These are phyloP conservation scores for Acacia crassicarpa DNA, from an alignment of 306 rosid species.

Conservation along the genomic window DNA sequence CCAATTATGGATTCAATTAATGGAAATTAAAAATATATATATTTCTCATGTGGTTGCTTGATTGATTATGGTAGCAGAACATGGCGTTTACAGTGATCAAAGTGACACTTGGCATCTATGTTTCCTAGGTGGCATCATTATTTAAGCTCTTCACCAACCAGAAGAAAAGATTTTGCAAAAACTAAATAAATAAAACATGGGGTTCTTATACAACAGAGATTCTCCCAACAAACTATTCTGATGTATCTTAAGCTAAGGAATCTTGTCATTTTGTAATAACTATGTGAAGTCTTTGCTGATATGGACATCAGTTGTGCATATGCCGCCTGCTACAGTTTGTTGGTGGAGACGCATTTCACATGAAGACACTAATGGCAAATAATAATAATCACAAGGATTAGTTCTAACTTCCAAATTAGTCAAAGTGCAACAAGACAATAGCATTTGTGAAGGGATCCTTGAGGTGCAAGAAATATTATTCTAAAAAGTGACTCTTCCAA, in stretches of 20 bases:
- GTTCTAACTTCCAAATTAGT: not conserved
- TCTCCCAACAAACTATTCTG: constrained; percentile 31
- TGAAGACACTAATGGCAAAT: not conserved
- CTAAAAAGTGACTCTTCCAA: no score
- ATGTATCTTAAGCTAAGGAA: constrained; percentile 27
- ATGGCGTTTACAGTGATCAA: constrained; percentile 6
- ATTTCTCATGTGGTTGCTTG: constrained; percentile 32
- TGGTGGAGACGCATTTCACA: not conserved
- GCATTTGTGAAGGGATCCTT: not conserved
- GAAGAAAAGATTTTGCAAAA: not conserved
- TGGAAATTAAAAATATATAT: constrained; percentile 6
- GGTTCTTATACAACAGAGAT: not conserved
- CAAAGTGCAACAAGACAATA: not conserved
- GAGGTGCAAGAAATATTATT: no score
- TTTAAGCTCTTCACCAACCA: constrained; percentile 27
- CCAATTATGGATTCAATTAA: constrained; percentile 46
- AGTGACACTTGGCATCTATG: constrained; percentile 17
- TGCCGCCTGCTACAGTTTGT: not conserved
- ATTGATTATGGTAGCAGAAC: constrained; percentile 17
- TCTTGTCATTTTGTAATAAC: constrained; percentile 9
- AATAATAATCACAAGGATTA: not conserved
- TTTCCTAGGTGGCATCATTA: constrained; percentile 23
- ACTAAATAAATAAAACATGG: not conserved
- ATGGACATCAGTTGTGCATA: not conserved
- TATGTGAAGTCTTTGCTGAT: not conserved